Evolutionary conservation across 768 basidiomycete species (phyloP).

Genomic region (Collybia nuda): DNA sequence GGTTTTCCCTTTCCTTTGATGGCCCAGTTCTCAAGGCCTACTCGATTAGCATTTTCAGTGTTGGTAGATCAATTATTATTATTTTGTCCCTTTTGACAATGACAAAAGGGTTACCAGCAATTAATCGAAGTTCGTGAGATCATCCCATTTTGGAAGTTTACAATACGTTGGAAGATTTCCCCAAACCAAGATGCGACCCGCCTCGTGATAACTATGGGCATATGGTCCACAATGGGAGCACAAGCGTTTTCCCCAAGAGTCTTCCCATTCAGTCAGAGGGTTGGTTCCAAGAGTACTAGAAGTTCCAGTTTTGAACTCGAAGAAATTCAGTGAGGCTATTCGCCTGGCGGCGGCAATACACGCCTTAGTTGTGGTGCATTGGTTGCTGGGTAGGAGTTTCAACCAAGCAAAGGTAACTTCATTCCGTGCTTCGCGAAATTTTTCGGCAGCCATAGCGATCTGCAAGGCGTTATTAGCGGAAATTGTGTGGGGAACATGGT

Average conservation of each 20-base stretch:
- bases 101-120: too few relatives aligned
- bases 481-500: too few relatives aligned
- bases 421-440: too few relatives aligned
- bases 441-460: too few relatives aligned
- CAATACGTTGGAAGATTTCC: conserved; percentile 7
- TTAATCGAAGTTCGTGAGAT: not conserved
- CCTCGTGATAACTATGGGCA: not conserved
- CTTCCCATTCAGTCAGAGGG: not conserved
- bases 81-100: too few relatives aligned
- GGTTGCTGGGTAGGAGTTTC: too few relatives aligned
- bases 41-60: too few relatives aligned
- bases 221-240: not conserved
- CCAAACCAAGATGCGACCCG: conserved; percentile 6
- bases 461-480: too few relatives aligned
- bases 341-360: not conserved
- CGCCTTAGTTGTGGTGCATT: too few relatives aligned
- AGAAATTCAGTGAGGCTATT: not conserved
- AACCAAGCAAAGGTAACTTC: too few relatives aligned
- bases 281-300: not conserved
- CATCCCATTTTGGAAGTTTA: conserved; percentile 2
- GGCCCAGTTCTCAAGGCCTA: conserved; percentile 50
- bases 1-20: conserved; percentile 58
- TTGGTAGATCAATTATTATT: too few relatives aligned
- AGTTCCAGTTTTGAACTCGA: not conserved
- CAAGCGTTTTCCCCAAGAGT: not conserved